Base-by-base conservation (phyloP, 768 basidiomycete species). In the Trametes gibbosa region DNA sequence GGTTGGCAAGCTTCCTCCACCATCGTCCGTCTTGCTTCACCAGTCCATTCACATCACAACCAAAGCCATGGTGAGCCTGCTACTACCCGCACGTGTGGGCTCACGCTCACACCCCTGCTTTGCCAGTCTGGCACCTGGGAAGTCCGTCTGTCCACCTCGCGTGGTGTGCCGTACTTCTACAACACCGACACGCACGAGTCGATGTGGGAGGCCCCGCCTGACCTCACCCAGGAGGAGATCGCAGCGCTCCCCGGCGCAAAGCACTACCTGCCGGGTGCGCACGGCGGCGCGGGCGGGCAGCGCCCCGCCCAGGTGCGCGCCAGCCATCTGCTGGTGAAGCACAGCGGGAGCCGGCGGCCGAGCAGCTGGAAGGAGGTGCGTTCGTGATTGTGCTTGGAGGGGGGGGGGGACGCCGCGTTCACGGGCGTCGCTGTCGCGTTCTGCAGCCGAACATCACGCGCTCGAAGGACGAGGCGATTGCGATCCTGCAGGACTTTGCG, bases 271-370 rank as follows among this genome's bases (percentile, higher is more conserved):
- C 72, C 53, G 34, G 69, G 69, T 29, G 67, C 56, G 32, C 55
- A 56, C 25, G 37, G 39, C 39, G 61, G 58, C 27, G 27, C 45
- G 25, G 41, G 57, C 50, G 60, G 66, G 66, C 46, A 52, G 61
- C 32, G 70, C 68, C 67, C 77, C 17, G 79, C 75, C 19, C 80
- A 90, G 73, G 92, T 97, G 39, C 84, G 93, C 50, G 96, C 95
- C n/a, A 94, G 92, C 69, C 97, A 99, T 77, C 78, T 99, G 61
- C 75, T 99, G 57, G 87, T 98, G 62, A 99, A 99, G 76, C 95
- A 98, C 74, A 79, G 76, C 50, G 88, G 80, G 5, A 92, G 90
- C 70, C 76, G 90, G 59, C 79, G 89, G 25, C 86, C 90, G 34
- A 83, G 88, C 41, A 92, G 89, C 71, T 91, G 90, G 90, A 90